Evolutionary conservation across 2,329 filamentous ascomycete species (phyloP).

Genomic region (Septoria petroselini): DNA sequence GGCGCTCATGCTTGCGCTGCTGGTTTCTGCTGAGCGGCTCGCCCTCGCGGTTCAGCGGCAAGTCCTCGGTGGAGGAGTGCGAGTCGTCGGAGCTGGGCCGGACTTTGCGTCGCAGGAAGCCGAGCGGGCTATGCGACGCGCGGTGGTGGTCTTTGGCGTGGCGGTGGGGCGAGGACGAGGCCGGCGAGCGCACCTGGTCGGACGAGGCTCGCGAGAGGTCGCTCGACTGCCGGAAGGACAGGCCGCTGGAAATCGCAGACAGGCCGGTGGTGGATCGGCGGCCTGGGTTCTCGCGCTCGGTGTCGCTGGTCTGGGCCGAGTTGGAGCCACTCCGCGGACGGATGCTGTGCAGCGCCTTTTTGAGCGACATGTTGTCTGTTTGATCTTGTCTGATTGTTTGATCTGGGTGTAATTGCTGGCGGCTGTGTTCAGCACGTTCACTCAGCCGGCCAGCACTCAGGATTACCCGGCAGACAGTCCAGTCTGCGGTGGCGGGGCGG

Average conservation of each 20-base stretch:
- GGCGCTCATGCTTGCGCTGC: slow-evolving; percentile 48
- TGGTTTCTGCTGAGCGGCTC: slow-evolving; percentile 51
- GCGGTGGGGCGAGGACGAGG: slow-evolving; percentile 23
- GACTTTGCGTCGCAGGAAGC: slow-evolving; percentile 35
- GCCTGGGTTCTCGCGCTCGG: slow-evolving; percentile 22
- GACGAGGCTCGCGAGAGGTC: slow-evolving; percentile 19
- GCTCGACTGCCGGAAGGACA: slow-evolving; percentile 22
- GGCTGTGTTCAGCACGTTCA: too few species aligned
- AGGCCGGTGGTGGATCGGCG: slow-evolving; percentile 27
- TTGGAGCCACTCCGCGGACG: slow-evolving; percentile 38
- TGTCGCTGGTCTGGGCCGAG: slow-evolving; percentile 26
- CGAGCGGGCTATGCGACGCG: slow-evolving; percentile 36
- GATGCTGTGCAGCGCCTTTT: slow-evolving; percentile 47
- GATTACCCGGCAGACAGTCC: too few species aligned
- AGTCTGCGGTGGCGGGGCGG: too few species aligned
- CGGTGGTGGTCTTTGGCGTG: slow-evolving; percentile 32
- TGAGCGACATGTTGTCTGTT: slow-evolving; percentile 39
- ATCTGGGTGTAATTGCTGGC: too few species aligned
- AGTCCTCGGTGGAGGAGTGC: slow-evolving; percentile 37
- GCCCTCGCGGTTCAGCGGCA: slow-evolving; percentile 50
- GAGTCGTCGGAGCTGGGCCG: slow-evolving; percentile 34
- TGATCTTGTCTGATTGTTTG: too few species aligned
- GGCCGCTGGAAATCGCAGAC: slow-evolving; percentile 31
- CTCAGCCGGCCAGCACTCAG: too few species aligned
- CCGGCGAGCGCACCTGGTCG: slow-evolving; percentile 17